Base-by-base conservation (phyloP, 352 stramenopile genomes). In the Pilasporangium apinafurcum region DNA sequence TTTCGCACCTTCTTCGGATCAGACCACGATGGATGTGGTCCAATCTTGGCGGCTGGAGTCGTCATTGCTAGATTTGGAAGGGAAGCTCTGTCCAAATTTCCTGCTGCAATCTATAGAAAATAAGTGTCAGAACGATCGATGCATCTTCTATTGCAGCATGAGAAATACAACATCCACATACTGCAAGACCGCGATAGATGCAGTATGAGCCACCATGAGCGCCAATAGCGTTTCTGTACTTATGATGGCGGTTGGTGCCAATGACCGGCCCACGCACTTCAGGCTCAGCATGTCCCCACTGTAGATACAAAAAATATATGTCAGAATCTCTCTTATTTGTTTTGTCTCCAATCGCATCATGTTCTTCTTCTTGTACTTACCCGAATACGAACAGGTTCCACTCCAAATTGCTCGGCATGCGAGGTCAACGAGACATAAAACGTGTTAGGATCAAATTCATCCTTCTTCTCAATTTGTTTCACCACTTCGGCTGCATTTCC, bases 181-280 rank as follows among this genome's bases (percentile, higher is more conserved):
- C 96, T 9, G 97, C 96, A 12, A 99, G 61, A 10, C 95, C 96
- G 21, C 95, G 97, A 56, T 99, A 99, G 56, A 99, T 94, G 57
- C 93, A 99, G 69, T 99, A 99, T 18, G 85, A 97, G 14, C 97
- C 97, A 16, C 89, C 88, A 56, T 99, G 97, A 0, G 97, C 96
- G 7, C 97, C 97, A 53, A 99, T 99, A 37, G 96, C 95, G 63
- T 99, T 99, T 25, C 96, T 77, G 54, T 98, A 97, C 40, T 92
- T 87, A 46, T 96, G 84, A 64, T 98, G 92, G 46, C 93, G 83
- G 44, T 97, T 96, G 4, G 95, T 98, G 39, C 90, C 96, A 59
- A 98, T 97, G 54, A 98, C 79, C 10, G 95, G 95, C 30, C 90
- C 95, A 24, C 92, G 86, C 31, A 96, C 75, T 20, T 89, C 58